Evolutionary conservation across 768 basidiomycete genomes (phyloP), one percentile per base, ranked within the genome.

Genomic region (Kwoniella sp.): DNA sequence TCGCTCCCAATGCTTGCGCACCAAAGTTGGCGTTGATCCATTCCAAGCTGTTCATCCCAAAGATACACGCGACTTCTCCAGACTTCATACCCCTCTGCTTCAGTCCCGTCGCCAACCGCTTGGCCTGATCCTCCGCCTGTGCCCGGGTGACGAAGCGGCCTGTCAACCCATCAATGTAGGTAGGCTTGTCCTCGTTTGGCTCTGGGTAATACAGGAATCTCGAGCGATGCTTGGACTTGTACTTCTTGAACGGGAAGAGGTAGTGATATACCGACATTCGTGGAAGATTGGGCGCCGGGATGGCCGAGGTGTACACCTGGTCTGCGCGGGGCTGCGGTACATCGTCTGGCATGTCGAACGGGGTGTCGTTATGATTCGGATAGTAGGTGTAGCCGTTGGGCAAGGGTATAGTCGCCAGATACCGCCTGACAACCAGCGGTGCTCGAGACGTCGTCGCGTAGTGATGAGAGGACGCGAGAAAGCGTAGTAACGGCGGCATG

Each of bases 141-240:
- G 67, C 77, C 9, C 87, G 81, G 0, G 84, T 78, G 39, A 89
- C 59, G 3, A 77, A 77, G 0, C 78, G 76, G 3, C 81, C 84
- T 0, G 84, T 80, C 2, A 75, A 69, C 0, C 83, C 84, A 59
- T 89, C 86, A 44, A 88, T 77, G 67, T 83, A 86, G 2, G 84
- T 85, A 8, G 79, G 79, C 1, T 78, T 77, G 59, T 76, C 36
- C 1, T 48, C 43, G 32, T 58, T 45, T 10, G 54, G 57, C 5
- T 46, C 36, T 1, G 51, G 45, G 46, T 63, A 62, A 23, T 37
- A 52, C 23, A 42, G 10, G 28, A 42, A 46, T 11, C 50, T 34
- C 25, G 50, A 27, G 5, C 50, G 29, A 19, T 44, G 53, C 29
- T 47, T 50, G 1, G 41, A 42, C 25, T 60, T 60, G 31, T 49